A percentile compares a stretch with the other conserved stretches of the same genome.
Evolutionary conservation across 1,139 yeast species (phyloP).

Genomic region (Blastobotrys ciferrii): DNA sequence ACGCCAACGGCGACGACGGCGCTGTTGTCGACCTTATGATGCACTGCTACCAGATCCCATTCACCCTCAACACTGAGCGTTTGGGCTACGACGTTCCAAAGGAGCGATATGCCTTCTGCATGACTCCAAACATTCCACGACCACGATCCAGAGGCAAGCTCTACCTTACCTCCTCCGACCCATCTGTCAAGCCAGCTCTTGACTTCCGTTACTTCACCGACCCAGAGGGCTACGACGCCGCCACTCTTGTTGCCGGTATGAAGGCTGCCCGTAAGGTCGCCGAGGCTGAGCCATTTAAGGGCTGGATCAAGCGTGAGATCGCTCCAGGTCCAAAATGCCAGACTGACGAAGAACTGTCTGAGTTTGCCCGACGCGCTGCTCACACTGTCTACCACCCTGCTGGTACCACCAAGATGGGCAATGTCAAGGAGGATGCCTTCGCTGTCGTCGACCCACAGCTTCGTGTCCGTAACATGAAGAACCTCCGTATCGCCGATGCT

Average conservation of each 20-base stretch:
- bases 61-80: constrained; percentile 14
- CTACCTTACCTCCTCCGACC: constrained; percentile 12
- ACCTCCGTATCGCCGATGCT: constrained; percentile 5
- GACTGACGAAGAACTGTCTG: constrained; percentile 11
- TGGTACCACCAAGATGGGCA: constrained; percentile 12
- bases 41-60: constrained; percentile 15
- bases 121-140: constrained; percentile 16
- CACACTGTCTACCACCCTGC: constrained; percentile 6
- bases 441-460: constrained; percentile 9
- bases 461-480: constrained; percentile 8
- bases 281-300: constrained; percentile 12
- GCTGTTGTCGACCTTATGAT: constrained; percentile 12
- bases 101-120: constrained; percentile 11
- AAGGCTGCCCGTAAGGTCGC: constrained; percentile 13
- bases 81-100: constrained; percentile 11
- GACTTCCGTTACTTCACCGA: constrained; percentile 14
- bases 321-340: constrained; percentile 13
- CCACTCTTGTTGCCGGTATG: constrained; percentile 13
- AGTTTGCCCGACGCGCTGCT: constrained; percentile 12
- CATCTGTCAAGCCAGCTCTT: constrained; percentile 12
- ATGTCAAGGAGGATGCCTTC: constrained; percentile 9
- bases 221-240: constrained; percentile 14
- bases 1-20: constrained; percentile 14
- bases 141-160: constrained; percentile 15
- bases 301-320: constrained; percentile 14